phyloP scores from a whole-genome alignment of 768 basidiomycete species.

The Trametopsis cervina region DNA sequence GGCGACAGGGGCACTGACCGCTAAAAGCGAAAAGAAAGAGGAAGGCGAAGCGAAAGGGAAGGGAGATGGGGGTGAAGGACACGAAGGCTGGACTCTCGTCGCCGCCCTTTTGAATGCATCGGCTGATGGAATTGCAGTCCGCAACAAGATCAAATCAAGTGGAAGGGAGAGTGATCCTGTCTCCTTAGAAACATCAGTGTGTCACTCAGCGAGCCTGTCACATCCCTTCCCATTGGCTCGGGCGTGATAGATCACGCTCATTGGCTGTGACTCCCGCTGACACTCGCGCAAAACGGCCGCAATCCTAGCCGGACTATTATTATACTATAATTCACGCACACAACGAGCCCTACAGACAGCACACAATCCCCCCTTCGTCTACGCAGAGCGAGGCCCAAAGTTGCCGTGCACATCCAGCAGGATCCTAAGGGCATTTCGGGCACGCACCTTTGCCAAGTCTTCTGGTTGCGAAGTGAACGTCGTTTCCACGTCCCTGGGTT shows the following conservation, averaged over 20 bases:
- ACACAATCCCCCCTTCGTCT: slow-evolving; percentile 3
- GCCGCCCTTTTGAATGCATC: slow-evolving; percentile 30
- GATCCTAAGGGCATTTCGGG: slow-evolving; percentile 92
- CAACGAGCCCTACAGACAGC: neutral
- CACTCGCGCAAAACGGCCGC: neutral
- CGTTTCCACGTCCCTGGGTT: slow-evolving; percentile 61
- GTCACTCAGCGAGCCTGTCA: too few relatives aligned
- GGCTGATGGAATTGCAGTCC: slow-evolving; percentile 12
- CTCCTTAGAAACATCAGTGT: slow-evolving; percentile 10
- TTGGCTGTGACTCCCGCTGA: neutral
- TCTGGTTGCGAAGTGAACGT: slow-evolving; percentile 64
- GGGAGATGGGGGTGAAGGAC: slow-evolving; percentile 29
- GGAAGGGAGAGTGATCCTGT: slow-evolving; percentile 6
- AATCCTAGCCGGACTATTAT: neutral
- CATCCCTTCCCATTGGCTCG: slow-evolving; percentile 6
- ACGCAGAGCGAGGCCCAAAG: slow-evolving; percentile 34
- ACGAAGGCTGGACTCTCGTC: slow-evolving; percentile 16
- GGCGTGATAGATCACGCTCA: neutral
- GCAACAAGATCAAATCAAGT: slow-evolving; percentile 8
- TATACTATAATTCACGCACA: slow-evolving; percentile 3
- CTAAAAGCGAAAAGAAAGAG: slow-evolving; percentile 25
- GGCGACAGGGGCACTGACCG: slow-evolving; percentile 31
- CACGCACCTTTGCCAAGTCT: slow-evolving; percentile 84
- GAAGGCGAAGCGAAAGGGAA: slow-evolving; percentile 33
- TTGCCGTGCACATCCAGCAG: slow-evolving; percentile 87